Conservation (phyloP, 2,329 filamentous ascomycete genomes). For the Dichotomopilus funicola region DNA sequence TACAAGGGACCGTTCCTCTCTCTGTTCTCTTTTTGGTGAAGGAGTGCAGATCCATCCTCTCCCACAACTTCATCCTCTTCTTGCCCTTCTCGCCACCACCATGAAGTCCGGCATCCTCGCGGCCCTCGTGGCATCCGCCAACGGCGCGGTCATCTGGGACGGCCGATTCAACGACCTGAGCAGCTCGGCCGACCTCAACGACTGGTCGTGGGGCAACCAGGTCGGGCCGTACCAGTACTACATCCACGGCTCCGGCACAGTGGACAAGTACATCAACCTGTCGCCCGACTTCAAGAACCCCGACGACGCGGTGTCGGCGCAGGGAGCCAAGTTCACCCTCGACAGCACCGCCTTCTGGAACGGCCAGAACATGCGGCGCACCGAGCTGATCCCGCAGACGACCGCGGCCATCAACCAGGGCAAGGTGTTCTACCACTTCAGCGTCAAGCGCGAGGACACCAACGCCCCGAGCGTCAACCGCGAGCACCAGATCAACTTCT, state of each 20-base stretch:
- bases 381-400: slow-evolving; percentile 67
- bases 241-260: slow-evolving; percentile 57
- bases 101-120: slow-evolving; percentile 14
- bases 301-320: slow-evolving; percentile 51
- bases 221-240: slow-evolving; percentile 69
- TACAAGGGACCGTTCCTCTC: too few species aligned
- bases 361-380: slow-evolving; percentile 64
- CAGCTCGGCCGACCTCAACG: slow-evolving; percentile 47
- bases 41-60: not conserved
- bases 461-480: slow-evolving; percentile 56
- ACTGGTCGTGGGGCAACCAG: slow-evolving; percentile 62
- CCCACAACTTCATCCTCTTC: not conserved
- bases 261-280: slow-evolving; percentile 56
- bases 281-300: slow-evolving; percentile 58
- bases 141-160: slow-evolving; percentile 46
- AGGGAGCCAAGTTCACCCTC: slow-evolving; percentile 65
- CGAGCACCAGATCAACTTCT: slow-evolving; percentile 60
- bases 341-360: slow-evolving; percentile 61
- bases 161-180: slow-evolving; percentile 57
- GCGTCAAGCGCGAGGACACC: slow-evolving; percentile 49
- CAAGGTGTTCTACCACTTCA: slow-evolving; percentile 67
- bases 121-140: slow-evolving; percentile 13
- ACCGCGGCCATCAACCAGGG: slow-evolving; percentile 56
- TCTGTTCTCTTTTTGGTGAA: too few species aligned
- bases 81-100: slow-evolving; percentile 9